Evolutionary conservation across 352 stramenopile genomes (phyloP), one percentile per base, ranked within the genome.

Genomic region (Pythium pectinolyticum): DNA sequence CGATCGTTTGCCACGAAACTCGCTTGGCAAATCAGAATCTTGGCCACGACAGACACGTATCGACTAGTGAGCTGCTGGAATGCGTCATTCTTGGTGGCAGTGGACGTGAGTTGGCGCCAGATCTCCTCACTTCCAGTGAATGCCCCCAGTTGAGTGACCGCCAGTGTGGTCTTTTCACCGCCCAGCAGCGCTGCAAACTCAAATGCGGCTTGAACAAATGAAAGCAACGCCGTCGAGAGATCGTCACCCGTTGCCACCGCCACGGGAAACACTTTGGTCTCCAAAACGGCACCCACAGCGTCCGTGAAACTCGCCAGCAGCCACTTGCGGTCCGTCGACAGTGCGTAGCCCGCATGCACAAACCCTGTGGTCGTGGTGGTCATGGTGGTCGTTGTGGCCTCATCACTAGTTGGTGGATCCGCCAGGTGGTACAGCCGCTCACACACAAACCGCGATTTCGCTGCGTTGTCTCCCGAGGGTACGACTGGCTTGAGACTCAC

Each of bases 381-480:
- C 28, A 68, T 46, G 5, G 37, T 37, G 31, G 35, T 46, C n/a
- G n/a, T n/a, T n/a, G n/a, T n/a, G n/a, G n/a, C n/a, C 17, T 67
- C 61, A 17, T 24, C 49, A 5, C 31, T 19, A 15, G 20, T 8
- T 17, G 31, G 48, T 65, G 67, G 72, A 55, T 87, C 72, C 15
- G 80, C 73, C 32, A 90, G 48, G 52, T 89, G 76, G 25, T 90
- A 92, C 58, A 89, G 48, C 17, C 82, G 67, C 41, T 92, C 84
- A 54, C 78, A 78, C 9, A 92, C 51, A 46, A 75, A 88, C 3
- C 77, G 80, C 0, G 65, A 58, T 28, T 64, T 72, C 8, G 58
- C 49, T 2, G 34, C 50, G n/a, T 10, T 41, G 6, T 53, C 49
- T 24, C 48, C 27, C 22, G 7, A 48, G 0, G 19, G 9, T 0